Conservation (phyloP, 2,329 filamentous ascomycete species). For the Penicillium sp. region DNA sequence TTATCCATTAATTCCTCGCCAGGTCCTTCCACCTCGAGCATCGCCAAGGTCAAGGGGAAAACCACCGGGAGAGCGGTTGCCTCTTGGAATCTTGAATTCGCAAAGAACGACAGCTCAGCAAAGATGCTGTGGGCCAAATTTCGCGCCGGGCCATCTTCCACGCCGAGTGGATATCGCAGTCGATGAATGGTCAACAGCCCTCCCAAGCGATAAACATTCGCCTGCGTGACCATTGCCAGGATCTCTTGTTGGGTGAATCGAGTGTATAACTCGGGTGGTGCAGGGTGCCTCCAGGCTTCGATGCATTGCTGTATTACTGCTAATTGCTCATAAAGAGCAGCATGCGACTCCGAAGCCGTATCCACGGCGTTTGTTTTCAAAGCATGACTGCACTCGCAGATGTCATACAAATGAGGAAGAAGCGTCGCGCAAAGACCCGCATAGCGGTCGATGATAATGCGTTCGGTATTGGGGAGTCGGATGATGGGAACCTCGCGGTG, state of each 20-base stretch:
- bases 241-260: constrained; percentile 24
- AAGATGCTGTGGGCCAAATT: constrained; percentile 22
- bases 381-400: constrained; percentile 23
- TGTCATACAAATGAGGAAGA: constrained; percentile 30
- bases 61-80: constrained; percentile 17
- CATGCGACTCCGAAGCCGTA: constrained; percentile 4
- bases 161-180: constrained; percentile 27
- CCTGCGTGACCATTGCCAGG: constrained; percentile 27
- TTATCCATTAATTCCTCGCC: constrained; percentile 19
- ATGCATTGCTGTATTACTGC: constrained; percentile 16
- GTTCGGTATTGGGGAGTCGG: constrained; percentile 15
- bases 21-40: constrained; percentile 21
- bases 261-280: constrained; percentile 12
- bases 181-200: constrained; percentile 29
- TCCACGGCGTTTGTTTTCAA: constrained; percentile 10
- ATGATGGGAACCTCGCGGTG: constrained; percentile 30
- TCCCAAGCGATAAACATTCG: constrained; percentile 27
- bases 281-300: constrained; percentile 16
- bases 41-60: constrained; percentile 22
- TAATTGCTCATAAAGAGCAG: constrained; percentile 13
- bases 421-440: constrained; percentile 27
- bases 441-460: constrained; percentile 26
- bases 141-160: constrained; percentile 20
- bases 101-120: constrained; percentile 17
- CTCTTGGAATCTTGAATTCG: constrained; percentile 9